Base-by-base conservation (phyloP, 148 eudicot genomes). In the Pharnaceum exiguum region DNA sequence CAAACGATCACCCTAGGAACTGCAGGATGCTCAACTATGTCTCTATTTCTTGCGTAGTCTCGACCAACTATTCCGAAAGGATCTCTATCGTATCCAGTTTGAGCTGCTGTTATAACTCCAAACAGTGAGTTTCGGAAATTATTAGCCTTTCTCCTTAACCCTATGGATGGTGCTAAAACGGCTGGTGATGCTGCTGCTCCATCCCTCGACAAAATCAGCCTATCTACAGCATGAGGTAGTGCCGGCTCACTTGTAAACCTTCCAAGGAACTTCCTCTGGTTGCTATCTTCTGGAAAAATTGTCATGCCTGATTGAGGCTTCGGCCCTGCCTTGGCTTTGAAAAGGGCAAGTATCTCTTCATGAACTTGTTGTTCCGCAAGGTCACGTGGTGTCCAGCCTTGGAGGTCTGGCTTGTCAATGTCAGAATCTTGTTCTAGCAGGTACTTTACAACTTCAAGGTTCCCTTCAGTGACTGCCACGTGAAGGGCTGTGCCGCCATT, bases 401-500 rank as follows among this genome's bases (percentile, higher is more conserved):
- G 73, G 5, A 31, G 73, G 53, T 86, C 91, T 11, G 55, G 37
- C 45, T 65, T 77, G 58, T 86, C 88, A 38, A 79, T 74, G n/a
- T 81, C 84, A 6, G 79, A 86, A 27, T 90, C 95, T 46, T 73
- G 75, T 10, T 76, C 77, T 17, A 86, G 13, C 32, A 90, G 69
- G 59, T 75, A 90, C 58, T 74, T 76, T 8, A 86, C 81, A 10
- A 79, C 70, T 37, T 62, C 79, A 11, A 60, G 51, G 30, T 90
- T 84, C 13, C 76, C 88, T 25, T 64, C 71, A 7, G 69, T 55
- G 31, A 86, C 76, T 13, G 97, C 95, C 10, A 61, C 68, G 28
- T 81, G 95, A 25, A 90, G 88, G n/a, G 97, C 78, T 7, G 89
- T 83, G 22, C 81, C 63, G 15, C 89, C 94, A 5, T 46, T 51